These are phyloP conservation scores for Helenozyma rhizophorensis DNA, from an alignment of 805 yeast species.

Conservation along the genomic window DNA sequence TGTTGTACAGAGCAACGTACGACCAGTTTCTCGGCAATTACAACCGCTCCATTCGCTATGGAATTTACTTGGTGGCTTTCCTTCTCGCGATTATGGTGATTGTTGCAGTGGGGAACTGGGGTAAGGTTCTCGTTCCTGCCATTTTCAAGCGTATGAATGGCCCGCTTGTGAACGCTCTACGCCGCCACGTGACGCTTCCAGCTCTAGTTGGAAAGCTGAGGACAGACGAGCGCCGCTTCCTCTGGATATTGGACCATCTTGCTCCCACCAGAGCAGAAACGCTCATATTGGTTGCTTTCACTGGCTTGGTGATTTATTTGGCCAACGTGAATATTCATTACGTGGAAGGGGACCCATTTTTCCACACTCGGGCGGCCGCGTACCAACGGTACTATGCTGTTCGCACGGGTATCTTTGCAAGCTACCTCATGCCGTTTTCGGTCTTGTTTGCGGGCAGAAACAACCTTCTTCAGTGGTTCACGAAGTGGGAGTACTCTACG, in stretches of 20 bases:
- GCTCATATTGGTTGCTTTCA: slow-evolving; percentile 6
- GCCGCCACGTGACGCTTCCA: slow-evolving; percentile 37
- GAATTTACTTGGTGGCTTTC: slow-evolving; percentile 26
- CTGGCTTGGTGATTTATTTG: slow-evolving; percentile 2
- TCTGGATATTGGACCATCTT: slow-evolving; percentile 23
- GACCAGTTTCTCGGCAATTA: slow-evolving; percentile 39
- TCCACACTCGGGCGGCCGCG: slow-evolving; percentile 23
- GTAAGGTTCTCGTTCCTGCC: slow-evolving; percentile 24
- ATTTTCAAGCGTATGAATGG: slow-evolving; percentile 18
- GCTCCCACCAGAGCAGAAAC: slow-evolving; percentile 17
- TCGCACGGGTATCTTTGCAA: slow-evolving; percentile 15
- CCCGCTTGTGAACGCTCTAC: slow-evolving; percentile 26
- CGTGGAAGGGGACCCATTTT: slow-evolving; percentile 13
- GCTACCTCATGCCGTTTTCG: slow-evolving; percentile 12
- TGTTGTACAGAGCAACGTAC: slow-evolving; percentile 22
- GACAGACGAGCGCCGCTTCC: slow-evolving; percentile 22
- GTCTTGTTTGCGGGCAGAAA: slow-evolving; percentile 17
- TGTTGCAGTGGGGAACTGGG: slow-evolving; percentile 24
- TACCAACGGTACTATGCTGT: slow-evolving; percentile 36
- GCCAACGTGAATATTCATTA: slow-evolving; percentile 6
- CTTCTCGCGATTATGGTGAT: slow-evolving; percentile 23
- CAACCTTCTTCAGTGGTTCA: slow-evolving; percentile 30
- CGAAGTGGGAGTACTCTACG: slow-evolving; percentile 40
- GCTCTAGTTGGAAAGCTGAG: slow-evolving; percentile 27
- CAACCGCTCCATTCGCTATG: slow-evolving; percentile 36